These are phyloP conservation scores for Epichloe uncinata DNA, from an alignment of 2,329 filamentous ascomycete genomes.

Conservation along the genomic window DNA sequence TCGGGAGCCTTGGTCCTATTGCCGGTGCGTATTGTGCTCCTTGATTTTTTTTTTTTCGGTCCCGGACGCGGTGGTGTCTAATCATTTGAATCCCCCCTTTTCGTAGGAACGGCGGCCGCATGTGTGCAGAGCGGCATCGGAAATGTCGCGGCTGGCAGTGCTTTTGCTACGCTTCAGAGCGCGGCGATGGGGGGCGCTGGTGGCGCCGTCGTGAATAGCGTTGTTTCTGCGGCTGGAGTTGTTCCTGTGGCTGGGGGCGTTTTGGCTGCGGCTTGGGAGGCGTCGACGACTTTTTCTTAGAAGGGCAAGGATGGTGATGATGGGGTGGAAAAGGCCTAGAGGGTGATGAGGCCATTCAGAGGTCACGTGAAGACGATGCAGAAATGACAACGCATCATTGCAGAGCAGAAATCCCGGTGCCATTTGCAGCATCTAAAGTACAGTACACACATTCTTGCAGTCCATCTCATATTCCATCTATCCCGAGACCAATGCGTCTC, in stretches of 20 bases:
- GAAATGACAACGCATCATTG: too few species aligned
- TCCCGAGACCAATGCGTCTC: slow-evolving; percentile 1
- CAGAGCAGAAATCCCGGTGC: too few species aligned
- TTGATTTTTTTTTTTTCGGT: too few species aligned
- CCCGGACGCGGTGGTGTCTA: neutral
- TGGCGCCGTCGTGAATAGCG: slow-evolving; percentile 9
- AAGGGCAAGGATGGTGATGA: neutral
- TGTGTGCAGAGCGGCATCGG: slow-evolving; percentile 15
- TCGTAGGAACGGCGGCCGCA: neutral
- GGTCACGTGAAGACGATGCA: too few species aligned
- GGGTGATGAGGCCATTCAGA: too few species aligned
- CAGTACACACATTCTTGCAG: neutral
- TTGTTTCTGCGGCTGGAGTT: slow-evolving; percentile 9
- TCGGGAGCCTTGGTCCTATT: neutral
- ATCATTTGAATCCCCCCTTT: neutral
- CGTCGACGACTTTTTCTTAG: neutral
- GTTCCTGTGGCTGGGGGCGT: too few species aligned
- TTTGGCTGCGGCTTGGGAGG: neutral
- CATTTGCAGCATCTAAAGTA: too few species aligned
- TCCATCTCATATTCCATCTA: neutral
- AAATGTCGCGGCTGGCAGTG: slow-evolving; percentile 11
- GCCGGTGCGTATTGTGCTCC: neutral
- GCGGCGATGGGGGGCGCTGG: slow-evolving; percentile 18
- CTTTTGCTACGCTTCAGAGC: slow-evolving; percentile 20
- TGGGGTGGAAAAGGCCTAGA: neutral